A percentile compares a stretch with the other conserved stretches of the same genome.
phyloP scores from a whole-genome alignment of 192 early-diverging fungal genomes.

The Rhizophagus sp. region DNA sequence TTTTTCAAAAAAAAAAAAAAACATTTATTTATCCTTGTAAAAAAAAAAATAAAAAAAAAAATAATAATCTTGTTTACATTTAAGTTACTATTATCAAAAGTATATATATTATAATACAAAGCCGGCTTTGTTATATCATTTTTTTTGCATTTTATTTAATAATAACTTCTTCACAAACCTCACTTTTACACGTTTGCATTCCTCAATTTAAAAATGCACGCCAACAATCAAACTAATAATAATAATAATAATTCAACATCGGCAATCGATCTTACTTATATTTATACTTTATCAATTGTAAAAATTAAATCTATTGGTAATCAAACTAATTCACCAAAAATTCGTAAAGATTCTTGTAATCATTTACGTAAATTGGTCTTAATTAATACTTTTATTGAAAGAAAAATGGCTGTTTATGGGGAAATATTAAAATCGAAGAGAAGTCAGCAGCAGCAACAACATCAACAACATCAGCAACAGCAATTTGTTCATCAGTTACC shows the following conservation, averaged over 20 bases:
- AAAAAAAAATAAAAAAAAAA: too few relatives aligned
- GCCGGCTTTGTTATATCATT: conserved; percentile 7
- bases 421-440: conserved; percentile 3
- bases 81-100: too few relatives aligned
- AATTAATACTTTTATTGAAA: conserved; percentile 23
- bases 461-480: too few relatives aligned
- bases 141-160: background rate
- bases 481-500: background rate
- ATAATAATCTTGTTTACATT: too few relatives aligned
- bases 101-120: background rate
- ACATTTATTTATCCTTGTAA: too few relatives aligned
- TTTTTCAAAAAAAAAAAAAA: too few relatives aligned
- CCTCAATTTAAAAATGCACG: background rate
- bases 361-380: conserved; percentile 25
- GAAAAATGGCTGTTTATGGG: conserved; percentile 21
- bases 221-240: background rate
- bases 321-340: background rate
- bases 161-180: background rate
- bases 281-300: conserved; percentile 12
- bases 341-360: conserved; percentile 12
- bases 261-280: conserved; percentile 13
- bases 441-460: too few relatives aligned
- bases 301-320: conserved; percentile 17
- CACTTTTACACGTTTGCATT: background rate
- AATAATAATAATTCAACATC: background rate